A percentile compares a stretch with the other conserved stretches of the same genome.
These are phyloP conservation scores for Termitomyces sp. DNA, from an alignment of 768 basidiomycete genomes.

Conservation along the genomic window DNA sequence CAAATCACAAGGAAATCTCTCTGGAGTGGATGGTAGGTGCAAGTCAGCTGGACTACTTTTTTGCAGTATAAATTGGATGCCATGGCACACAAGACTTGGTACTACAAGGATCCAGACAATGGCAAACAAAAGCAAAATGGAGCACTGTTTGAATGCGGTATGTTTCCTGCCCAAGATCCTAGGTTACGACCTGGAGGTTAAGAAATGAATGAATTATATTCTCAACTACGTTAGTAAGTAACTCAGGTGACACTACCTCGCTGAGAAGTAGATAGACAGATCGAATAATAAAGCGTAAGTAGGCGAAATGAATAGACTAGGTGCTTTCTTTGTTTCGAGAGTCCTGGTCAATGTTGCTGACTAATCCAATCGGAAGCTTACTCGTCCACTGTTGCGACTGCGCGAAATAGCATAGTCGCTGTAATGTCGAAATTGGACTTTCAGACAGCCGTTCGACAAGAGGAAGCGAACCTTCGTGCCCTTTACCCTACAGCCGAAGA, in stretches of 20 bases:
- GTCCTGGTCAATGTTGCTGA: not conserved
- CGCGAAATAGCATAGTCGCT: constrained; percentile 24
- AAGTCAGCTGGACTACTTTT: not conserved
- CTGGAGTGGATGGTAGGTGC: too few relatives aligned
- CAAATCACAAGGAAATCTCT: not conserved
- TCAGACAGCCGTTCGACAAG: constrained; percentile 57
- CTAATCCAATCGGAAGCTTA: too few relatives aligned
- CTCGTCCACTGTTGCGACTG: too few relatives aligned
- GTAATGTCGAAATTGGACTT: constrained; percentile 43
- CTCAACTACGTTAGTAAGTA: too few relatives aligned
- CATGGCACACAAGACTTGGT: not conserved
- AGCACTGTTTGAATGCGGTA: not conserved
- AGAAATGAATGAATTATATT: too few relatives aligned
- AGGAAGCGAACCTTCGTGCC: constrained; percentile 56
- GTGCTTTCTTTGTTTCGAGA: too few relatives aligned
- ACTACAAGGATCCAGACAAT: not conserved
- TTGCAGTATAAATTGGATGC: not conserved
- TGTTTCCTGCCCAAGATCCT: not conserved
- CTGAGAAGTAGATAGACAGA: too few relatives aligned
- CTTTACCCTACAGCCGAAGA: constrained; percentile 75
- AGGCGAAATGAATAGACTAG: too few relatives aligned
- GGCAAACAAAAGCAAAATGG: too few relatives aligned
- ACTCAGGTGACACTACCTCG: too few relatives aligned
- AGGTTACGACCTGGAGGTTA: not conserved
- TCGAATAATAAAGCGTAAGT: too few relatives aligned